Evolutionary conservation across 2,329 filamentous ascomycete species (phyloP), one percentile per base, ranked within the genome.

Genomic region (Laburnicola sp.): DNA sequence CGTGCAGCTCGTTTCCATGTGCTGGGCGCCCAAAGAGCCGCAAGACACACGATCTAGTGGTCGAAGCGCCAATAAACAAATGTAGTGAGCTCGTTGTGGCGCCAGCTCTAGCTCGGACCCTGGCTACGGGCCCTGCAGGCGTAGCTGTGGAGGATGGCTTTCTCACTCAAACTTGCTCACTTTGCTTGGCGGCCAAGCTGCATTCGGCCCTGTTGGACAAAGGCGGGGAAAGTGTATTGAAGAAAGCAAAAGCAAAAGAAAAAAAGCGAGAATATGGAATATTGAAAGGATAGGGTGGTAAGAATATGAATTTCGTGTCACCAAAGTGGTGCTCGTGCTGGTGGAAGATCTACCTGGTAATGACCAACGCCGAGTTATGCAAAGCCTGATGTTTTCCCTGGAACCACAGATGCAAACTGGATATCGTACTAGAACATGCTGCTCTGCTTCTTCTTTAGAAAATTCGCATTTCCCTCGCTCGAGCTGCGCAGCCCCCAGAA

Each of bases 361-460:
- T 11, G 41, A 21, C 45, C 46, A 48, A 52, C 49, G 48, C 53
- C 51, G 41, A 51, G 26, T 11, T 26, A 53, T 56, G 30, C 48
- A 45, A 16, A 39, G 36, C 41, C 36, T 50, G 28, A n/a, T 28
- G 16, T 32, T 32, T 10, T 30, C 28, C 36, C 48, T 32, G 45
- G 51, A 34, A 57, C 54, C 55, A 35, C 42, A 38, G 22, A 47
- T 23, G 39, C 31, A 38, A 27, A 28, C n/a, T 42, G 34, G 31
- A 28, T 48, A 48, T 43, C 28, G 10, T 37, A 45, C 38, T 63
- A 77, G 60, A 76, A 77, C 69, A 76, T 73, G 40, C 73, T 70
- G 54, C 74, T 76, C 50, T 71, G 66, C 61, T 77, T 77, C 65
- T 77, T 77, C 49, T 63, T 65, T 53, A 77, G 55, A 47, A 70